Base-by-base conservation (phyloP, 2,329 filamentous ascomycete genomes). In the Lasiodiplodia theobromae region DNA sequence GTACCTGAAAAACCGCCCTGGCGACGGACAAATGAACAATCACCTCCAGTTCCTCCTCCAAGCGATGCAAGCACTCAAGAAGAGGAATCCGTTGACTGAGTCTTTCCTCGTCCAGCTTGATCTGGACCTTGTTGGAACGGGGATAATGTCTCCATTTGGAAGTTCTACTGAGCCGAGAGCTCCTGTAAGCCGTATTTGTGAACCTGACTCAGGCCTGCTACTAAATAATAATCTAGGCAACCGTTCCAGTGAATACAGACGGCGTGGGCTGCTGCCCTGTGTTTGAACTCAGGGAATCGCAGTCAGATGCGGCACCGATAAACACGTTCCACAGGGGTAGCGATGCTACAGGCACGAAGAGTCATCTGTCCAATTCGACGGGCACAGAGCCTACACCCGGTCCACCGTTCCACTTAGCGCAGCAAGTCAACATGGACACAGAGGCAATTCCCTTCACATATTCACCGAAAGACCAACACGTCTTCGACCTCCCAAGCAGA, bases 101-200 rank as follows among this genome's bases (percentile, higher is more conserved):
- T 97, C 95, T 0, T 98, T 98, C 81, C 83, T 98, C 44, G 92
- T 96, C 3, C 96, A 98, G 78, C 84, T 98, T 5, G 94, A 98
- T 72, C 91, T 97, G 18, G 96, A 99, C 75, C 86, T 98, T 4
- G 92, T 96, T 77, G 89, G 88, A 12, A 84, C 93, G 31, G 88
- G 89, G 14, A 79, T 89, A 21, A 14, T 62, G 56, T 16, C 28
- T n/a, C 21, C 23, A 4, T 57, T 57, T n/a, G 31, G 31, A 23
- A 66, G 65, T 28, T 65, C 52, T 14, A 10, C 12, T 16, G 37
- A 58, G 1, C 21, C 12, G 2, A 21, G 28, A 12, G 4, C 53
- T 34, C 28, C 44, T 21, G 44, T 47, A 47, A 47, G 44, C n/a
- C 44, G 21, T 21, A 21, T n/a, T 1, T 4, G 3, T 47, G 44